Percentiles rank a stretch among this genome's conserved stretches.
Evolutionary conservation across 768 basidiomycete species (phyloP).

Genomic region (Dacryopinax primogenitus): DNA sequence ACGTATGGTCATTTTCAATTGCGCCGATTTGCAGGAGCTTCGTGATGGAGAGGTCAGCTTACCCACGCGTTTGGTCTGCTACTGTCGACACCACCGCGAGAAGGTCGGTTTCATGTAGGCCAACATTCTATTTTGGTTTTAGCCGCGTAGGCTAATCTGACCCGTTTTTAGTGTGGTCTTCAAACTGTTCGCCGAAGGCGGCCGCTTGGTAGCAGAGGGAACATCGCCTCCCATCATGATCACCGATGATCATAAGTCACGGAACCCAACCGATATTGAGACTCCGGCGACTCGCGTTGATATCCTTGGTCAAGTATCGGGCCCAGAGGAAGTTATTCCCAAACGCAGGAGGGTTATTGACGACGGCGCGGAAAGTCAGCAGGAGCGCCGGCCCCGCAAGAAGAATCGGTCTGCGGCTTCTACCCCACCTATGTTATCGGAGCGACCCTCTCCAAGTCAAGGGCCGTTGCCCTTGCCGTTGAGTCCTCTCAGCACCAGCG

Average conservation of each 20-base stretch:
- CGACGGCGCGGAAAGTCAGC: conserved; percentile 1
- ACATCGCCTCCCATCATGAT: conserved; percentile 90
- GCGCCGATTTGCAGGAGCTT: conserved; percentile 79
- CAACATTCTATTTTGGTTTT: neutral
- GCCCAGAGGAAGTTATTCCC: neutral
- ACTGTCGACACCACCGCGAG: conserved; percentile 96
- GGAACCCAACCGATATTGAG: conserved; percentile 18
- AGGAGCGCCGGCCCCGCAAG: neutral
- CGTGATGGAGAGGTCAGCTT: conserved; percentile 72
- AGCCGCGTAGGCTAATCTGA: neutral
- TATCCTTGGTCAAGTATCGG: neutral
- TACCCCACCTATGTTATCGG: neutral
- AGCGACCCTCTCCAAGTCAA: neutral
- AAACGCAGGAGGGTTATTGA: neutral
- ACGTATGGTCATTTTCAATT: conserved; percentile 88
- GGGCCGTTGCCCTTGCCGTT: neutral
- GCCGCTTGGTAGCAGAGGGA: conserved; percentile 69
- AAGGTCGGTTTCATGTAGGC: conserved; percentile 65
- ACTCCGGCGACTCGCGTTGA: neutral
- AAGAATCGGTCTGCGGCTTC: conserved; percentile 4
- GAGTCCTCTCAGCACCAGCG: neutral
- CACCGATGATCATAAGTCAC: conserved; percentile 95
- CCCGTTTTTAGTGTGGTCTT: conserved; percentile 52
- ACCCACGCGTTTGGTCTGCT: conserved; percentile 94
- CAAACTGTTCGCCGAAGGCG: conserved; percentile 64